Percentiles rank a stretch among this genome's conserved stretches.
Conservation (phyloP, 768 basidiomycete species). For the Daedalea quercina region DNA sequence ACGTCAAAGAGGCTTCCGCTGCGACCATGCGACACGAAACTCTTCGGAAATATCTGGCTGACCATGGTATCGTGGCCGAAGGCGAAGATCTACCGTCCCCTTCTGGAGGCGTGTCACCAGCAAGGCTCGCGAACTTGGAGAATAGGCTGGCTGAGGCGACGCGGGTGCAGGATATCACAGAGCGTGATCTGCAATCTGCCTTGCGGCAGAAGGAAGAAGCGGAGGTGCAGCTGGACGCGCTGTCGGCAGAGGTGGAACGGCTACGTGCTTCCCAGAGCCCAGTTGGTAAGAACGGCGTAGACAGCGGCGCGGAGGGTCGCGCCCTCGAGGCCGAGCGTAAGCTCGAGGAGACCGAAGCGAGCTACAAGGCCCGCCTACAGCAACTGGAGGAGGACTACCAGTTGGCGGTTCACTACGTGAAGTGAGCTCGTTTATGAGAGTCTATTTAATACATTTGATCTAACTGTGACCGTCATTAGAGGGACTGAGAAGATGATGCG, state of each 20-base stretch:
- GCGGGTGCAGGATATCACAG: conserved; percentile 64
- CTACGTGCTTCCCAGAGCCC: conserved; percentile 56
- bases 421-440: conserved; percentile 45
- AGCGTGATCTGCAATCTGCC: conserved; percentile 66
- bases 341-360: conserved; percentile 71
- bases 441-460: conserved; percentile 8
- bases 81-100: conserved; percentile 56
- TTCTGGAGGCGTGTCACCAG: conserved; percentile 21
- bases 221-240: conserved; percentile 58
- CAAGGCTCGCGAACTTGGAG: conserved; percentile 71
- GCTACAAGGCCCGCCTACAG: conserved; percentile 72
- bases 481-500: conserved; percentile 98
- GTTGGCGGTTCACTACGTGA: conserved; percentile 95
- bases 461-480: conserved; percentile 35
- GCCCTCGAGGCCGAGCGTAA: conserved; percentile 69
- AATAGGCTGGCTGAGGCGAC: conserved; percentile 66
- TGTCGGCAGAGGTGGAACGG: conserved; percentile 64
- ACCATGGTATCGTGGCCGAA: conserved; percentile 77
- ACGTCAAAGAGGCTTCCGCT: conserved; percentile 59
- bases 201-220: conserved; percentile 65
- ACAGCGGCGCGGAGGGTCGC: conserved; percentile 37
- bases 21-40: conserved; percentile 67
- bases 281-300: conserved; percentile 25
- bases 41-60: conserved; percentile 81
- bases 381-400: conserved; percentile 96